Conservation (phyloP, 129 eudicot species). For the Lactuca sativa region DNA sequence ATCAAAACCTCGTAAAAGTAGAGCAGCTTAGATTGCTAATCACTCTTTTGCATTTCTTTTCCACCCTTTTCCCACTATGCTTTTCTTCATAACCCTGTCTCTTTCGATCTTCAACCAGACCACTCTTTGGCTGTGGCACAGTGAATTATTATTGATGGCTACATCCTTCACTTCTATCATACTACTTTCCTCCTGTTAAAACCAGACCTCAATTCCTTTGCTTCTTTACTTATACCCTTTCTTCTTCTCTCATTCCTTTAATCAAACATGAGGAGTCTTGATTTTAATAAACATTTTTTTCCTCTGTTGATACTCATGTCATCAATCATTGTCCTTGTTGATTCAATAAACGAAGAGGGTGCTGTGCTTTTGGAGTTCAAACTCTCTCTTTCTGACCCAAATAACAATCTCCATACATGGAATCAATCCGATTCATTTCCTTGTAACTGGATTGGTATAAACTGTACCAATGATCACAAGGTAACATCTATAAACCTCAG, state of each 20-base stretch:
- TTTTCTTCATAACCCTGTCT: conserved; percentile 30
- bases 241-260: conserved; percentile 20
- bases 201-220: conserved; percentile 17
- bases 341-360: conserved; percentile 69
- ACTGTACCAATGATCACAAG: conserved; percentile 42
- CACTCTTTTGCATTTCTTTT: conserved; percentile 16
- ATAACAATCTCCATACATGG: conserved; percentile 60
- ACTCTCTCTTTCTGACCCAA: conserved; percentile 49
- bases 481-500: conserved; percentile 59
- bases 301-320: conserved; percentile 30
- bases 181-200: conserved; percentile 26
- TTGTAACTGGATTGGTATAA: conserved; percentile 73
- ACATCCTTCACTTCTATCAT: conserved; percentile 30
- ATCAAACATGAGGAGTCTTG: conserved; percentile 41
- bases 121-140: conserved; percentile 23
- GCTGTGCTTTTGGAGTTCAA: conserved; percentile 71
- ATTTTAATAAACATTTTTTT: conserved; percentile 23
- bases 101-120: conserved; percentile 24
- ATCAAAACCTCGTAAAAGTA: conserved; percentile 17
- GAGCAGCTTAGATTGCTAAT: conserved; percentile 15
- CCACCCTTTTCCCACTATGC: conserved; percentile 32
- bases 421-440: conserved; percentile 50
- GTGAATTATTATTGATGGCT: conserved; percentile 28
- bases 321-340: conserved; percentile 35
- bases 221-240: conserved; percentile 22